These are phyloP conservation scores for Dendrothele bispora DNA, from an alignment of 768 basidiomycete species.

Conservation along the genomic window DNA sequence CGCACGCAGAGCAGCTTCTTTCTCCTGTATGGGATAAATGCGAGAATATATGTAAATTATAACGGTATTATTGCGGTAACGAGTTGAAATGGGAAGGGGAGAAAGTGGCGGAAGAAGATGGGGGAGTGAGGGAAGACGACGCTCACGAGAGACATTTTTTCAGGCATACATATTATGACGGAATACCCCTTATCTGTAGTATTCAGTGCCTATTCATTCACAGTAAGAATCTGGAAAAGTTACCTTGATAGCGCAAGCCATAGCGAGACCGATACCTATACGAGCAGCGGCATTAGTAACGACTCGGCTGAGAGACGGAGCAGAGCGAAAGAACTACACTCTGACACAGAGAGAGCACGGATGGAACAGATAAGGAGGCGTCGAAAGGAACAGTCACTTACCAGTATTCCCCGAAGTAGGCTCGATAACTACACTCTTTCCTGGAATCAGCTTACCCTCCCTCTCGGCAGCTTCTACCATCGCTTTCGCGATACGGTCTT, in stretches of 20 bases:
- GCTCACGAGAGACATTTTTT: slow-evolving; percentile 88
- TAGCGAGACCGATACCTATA: slow-evolving; percentile 87
- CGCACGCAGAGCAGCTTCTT: slow-evolving; percentile 88
- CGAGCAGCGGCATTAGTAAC: neutral
- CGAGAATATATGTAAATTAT: neutral
- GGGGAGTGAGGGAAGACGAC: neutral
- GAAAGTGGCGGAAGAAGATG: neutral
- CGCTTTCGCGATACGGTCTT: slow-evolving; percentile 93
- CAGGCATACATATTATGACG: slow-evolving; percentile 86
- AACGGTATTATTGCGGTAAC: too few species aligned
- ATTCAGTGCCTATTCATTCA: slow-evolving; percentile 57
- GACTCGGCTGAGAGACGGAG: neutral
- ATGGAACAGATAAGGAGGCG: neutral
- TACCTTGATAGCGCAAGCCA: slow-evolving; percentile 95
- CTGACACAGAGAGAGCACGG: too few species aligned
- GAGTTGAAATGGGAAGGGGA: too few species aligned
- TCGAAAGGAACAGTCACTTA: slow-evolving; percentile 35
- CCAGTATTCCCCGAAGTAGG: slow-evolving; percentile 97
- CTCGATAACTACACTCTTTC: slow-evolving; percentile 91
- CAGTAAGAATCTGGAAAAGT: slow-evolving; percentile 6
- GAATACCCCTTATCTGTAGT: slow-evolving; percentile 88
- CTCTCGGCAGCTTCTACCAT: slow-evolving; percentile 96
- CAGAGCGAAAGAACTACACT: slow-evolving; percentile 2
- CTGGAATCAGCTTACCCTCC: slow-evolving; percentile 81
- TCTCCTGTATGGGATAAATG: slow-evolving; percentile 55